These are phyloP conservation scores for Stereocaulon alpinum DNA, from an alignment of 495 filamentous ascomycete species.

Conservation along the genomic window DNA sequence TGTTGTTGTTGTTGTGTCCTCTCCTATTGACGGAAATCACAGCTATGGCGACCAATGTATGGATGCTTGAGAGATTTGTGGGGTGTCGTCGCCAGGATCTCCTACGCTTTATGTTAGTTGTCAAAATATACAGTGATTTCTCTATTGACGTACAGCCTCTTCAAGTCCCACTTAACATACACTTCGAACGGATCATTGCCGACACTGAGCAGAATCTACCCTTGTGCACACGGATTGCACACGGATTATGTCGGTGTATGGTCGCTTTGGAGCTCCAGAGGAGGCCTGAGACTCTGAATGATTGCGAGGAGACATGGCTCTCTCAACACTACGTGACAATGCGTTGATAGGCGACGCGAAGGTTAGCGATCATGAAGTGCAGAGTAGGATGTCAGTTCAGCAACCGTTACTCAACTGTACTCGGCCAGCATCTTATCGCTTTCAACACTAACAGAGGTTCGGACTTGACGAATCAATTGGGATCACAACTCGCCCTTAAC, in stretches of 20 bases:
- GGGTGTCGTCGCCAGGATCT: not conserved
- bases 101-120: not conserved
- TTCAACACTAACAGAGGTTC: not conserved
- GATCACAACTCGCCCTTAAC: no score
- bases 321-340: not conserved
- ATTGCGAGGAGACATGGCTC: not conserved
- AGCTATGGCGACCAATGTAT: not conserved
- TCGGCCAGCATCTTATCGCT: not conserved
- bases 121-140: not conserved
- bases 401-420: not conserved
- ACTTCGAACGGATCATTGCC: not conserved
- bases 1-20: not conserved
- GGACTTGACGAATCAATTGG: no score
- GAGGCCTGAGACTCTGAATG: not conserved
- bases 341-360: not conserved
- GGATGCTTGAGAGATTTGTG: not conserved
- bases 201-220: not conserved
- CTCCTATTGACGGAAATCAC: not conserved
- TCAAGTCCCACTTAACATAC: not conserved
- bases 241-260: not conserved
- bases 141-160: not conserved
- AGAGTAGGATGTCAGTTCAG: not conserved
- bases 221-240: not conserved
- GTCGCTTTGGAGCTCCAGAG: not conserved
- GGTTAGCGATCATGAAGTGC: not conserved